Conservation (phyloP, 768 basidiomycete species). For the Naganishia antarctica region DNA sequence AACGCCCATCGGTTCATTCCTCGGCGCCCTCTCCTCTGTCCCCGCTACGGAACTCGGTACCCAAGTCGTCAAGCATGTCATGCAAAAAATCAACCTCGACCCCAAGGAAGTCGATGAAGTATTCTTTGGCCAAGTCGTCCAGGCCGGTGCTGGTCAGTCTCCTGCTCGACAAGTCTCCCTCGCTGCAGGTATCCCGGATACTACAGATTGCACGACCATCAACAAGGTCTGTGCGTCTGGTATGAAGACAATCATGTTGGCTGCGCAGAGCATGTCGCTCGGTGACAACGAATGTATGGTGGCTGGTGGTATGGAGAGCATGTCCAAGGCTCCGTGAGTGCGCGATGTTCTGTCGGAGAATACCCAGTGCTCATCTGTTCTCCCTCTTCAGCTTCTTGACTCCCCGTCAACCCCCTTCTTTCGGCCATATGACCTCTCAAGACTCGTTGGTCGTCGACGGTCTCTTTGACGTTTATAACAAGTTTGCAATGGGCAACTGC, state of each 20-base stretch:
- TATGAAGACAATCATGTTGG: slow-evolving; percentile 90
- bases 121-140: slow-evolving; percentile 95
- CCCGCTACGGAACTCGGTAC: slow-evolving; percentile 87
- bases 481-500: slow-evolving; percentile 97
- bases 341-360: slow-evolving; percentile 70
- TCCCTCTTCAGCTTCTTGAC: slow-evolving; percentile 57
- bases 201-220: slow-evolving; percentile 94
- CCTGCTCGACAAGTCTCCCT: slow-evolving; percentile 98
- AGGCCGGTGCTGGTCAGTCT: slow-evolving; percentile 93
- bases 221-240: slow-evolving; percentile 99
- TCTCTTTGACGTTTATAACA: slow-evolving; percentile 94
- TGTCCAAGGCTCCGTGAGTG: slow-evolving; percentile 97
- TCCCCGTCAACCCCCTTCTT: slow-evolving; percentile 53
- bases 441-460: slow-evolving; percentile 90
- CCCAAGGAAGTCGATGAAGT: slow-evolving; percentile 85
- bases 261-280: slow-evolving; percentile 78
- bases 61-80: slow-evolving; percentile 82
- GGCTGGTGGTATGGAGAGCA: slow-evolving; percentile 98
- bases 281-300: slow-evolving; percentile 82
- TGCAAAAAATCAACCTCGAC: slow-evolving; percentile 71
- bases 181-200: slow-evolving; percentile 69
- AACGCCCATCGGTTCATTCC: slow-evolving; percentile 89
- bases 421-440: slow-evolving; percentile 79
- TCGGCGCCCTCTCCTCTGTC: slow-evolving; percentile 79
- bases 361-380: too few relatives aligned